Evolutionary conservation across 148 eudicot genomes (phyloP), one percentile per base, ranked within the genome.

Genomic region (Dysphania ambrosioides): DNA sequence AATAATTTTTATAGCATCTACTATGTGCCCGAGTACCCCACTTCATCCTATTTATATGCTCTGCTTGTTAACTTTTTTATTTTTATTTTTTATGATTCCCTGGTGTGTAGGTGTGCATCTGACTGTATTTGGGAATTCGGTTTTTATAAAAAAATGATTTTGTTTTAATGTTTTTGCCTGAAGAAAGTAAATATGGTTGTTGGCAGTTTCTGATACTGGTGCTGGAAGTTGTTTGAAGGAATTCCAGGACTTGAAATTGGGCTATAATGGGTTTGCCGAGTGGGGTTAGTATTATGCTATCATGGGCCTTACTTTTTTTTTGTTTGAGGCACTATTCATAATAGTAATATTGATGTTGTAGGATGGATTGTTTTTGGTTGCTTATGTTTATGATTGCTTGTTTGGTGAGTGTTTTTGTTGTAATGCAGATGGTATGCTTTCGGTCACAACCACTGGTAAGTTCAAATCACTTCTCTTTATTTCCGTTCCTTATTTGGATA

Each of bases 141-240:
- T n/a, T n/a, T n/a, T n/a, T n/a, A 11, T 42, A 15, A 15, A 15
- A 11, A 42, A 15, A 9, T 42, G 2, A 2, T 11, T 42, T 42
- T 42, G 13, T 42, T 42, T 11, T 57, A 49, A 18, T 57, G 2
- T 55, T 55, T 55, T 13, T 55, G 5, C 6, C n/a, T n/a, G n/a
- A n/a, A n/a, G n/a, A n/a, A n/a, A n/a, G n/a, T n/a, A n/a, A n/a
- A n/a, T n/a, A 32, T 68, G 75, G 66, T 66, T 60, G 60, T 65
- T 74, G 59, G 47, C 87, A 92, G 97, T 92, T 84, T 89, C 97
- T 61, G 97, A 92, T 80, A 92, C 97, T 1, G 97, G 97, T 24
- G 76, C 68, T 49, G 94, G 94, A 55, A 88, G 92, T 83, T 70
- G 82, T 80, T 82, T 88, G 83, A 85, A 89, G 67, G 97, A 89